Percentiles rank a stretch among this genome's conserved stretches.
These are phyloP conservation scores for Eustoma russellianum DNA, from an alignment of 257 asterid species.

Conservation along the genomic window DNA sequence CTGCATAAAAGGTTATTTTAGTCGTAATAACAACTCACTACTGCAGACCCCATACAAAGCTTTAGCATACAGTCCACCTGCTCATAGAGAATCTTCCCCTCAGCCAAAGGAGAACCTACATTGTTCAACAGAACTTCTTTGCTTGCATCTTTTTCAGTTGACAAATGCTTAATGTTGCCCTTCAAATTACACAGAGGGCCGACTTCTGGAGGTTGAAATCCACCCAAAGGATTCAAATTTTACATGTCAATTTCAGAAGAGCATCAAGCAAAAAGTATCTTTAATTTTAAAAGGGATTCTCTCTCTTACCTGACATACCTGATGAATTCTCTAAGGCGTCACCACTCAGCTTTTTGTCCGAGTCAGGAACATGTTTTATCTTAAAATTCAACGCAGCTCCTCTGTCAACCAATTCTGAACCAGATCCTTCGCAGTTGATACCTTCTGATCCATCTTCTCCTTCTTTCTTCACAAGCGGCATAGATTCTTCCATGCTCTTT, in stretches of 20 bases:
- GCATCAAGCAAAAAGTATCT: constrained; percentile 13
- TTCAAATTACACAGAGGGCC: constrained; percentile 13
- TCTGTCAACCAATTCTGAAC: background rate
- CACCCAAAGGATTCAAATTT: constrained; percentile 10
- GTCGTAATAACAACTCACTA: constrained; percentile 35
- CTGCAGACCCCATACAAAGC: constrained; percentile 23
- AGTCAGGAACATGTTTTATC: constrained; percentile 8
- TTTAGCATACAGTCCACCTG: constrained; percentile 18
- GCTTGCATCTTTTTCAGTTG: constrained; percentile 19
- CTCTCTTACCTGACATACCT: constrained; percentile 25
- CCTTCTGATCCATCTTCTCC: background rate
- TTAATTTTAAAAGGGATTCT: constrained; percentile 17
- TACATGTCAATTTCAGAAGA: background rate
- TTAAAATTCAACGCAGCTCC: background rate
- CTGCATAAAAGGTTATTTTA: constrained; percentile 22
- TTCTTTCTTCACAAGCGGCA: too few relatives aligned
- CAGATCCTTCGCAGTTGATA: constrained; percentile 4
- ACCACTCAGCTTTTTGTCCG: constrained; percentile 14
- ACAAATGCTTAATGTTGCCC: constrained; percentile 14
- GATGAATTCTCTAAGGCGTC: constrained; percentile 14
- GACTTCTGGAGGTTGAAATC: constrained; percentile 14
- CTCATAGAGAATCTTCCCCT: constrained; percentile 31
- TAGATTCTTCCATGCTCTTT: background rate
- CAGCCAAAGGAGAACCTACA: constrained; percentile 11
- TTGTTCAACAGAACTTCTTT: constrained; percentile 16